These are phyloP conservation scores for Dendrostoma leiphaemia DNA, from an alignment of 2,329 filamentous ascomycete genomes.

Conservation along the genomic window DNA sequence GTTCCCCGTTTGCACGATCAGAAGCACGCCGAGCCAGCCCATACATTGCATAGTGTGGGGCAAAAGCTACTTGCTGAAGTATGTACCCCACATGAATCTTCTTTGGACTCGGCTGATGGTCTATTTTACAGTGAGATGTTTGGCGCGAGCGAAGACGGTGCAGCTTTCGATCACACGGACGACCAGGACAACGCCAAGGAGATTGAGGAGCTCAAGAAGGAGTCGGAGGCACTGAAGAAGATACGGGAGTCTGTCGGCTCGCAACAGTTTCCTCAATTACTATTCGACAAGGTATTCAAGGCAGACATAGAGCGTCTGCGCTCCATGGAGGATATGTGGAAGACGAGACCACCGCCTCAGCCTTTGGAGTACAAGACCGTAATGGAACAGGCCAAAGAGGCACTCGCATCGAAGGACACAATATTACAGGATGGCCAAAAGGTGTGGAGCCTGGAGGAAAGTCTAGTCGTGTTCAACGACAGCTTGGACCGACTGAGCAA, in stretches of 20 bases:
- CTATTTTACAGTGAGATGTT: slow-evolving; percentile 66
- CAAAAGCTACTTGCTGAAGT: slow-evolving; percentile 90
- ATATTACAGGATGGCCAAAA: slow-evolving; percentile 67
- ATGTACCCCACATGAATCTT: slow-evolving; percentile 17
- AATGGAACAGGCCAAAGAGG: slow-evolving; percentile 47
- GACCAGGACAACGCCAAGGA: slow-evolving; percentile 83
- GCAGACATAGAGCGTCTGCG: slow-evolving; percentile 78
- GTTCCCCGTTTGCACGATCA: slow-evolving; percentile 95
- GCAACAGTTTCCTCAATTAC: slow-evolving; percentile 69
- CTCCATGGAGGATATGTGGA: slow-evolving; percentile 97
- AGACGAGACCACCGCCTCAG: slow-evolving; percentile 71
- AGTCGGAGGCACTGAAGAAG: slow-evolving; percentile 78
- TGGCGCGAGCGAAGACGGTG: slow-evolving; percentile 83
- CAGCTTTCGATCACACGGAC: slow-evolving; percentile 74
- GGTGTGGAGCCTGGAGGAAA: slow-evolving; percentile 80
- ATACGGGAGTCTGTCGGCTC: slow-evolving; percentile 82
- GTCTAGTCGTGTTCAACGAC: slow-evolving; percentile 81
- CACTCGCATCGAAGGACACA: slow-evolving; percentile 51
- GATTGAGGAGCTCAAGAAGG: slow-evolving; percentile 81
- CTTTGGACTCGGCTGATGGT: slow-evolving; percentile 15
- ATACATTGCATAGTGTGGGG: slow-evolving; percentile 99
- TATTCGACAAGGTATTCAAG: slow-evolving; percentile 93
- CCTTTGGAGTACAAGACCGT: slow-evolving; percentile 68
- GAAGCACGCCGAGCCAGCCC: slow-evolving; percentile 91
- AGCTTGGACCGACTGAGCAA: slow-evolving; percentile 75